Evolutionary conservation across 108 stramenopile genomes (phyloP), one percentile per base, ranked within the genome.

Genomic region (Discostella pseudostelligera): DNA sequence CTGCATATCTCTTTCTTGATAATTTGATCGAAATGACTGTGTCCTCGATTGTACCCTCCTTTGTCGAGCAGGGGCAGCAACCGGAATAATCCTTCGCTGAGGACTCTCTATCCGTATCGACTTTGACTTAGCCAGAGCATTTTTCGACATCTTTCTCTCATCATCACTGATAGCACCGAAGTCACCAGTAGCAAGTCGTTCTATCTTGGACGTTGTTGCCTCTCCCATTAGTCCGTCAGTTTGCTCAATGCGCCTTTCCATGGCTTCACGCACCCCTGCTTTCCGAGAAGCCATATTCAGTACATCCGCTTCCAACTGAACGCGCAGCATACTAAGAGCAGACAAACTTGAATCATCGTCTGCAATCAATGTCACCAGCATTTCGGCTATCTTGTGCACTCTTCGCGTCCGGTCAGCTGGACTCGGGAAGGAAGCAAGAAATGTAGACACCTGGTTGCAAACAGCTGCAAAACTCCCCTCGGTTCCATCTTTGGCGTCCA

Each of bases 391-490:
- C 7, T 71, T 65, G 50, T 71, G 59, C 8, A 81, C 70, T 43
- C 80, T 59, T 51, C 74, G 68, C 20, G 81, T 82, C 40, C 86
- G 72, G 24, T 92, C 86, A 35, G 78, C 81, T 29, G 78, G 62
- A 70, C 74, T 72, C 10, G 58, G 36, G 42, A 82, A 76, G 8
- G 64, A 63, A 10, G 90, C 74, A 7, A 88, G 62, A 47, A 88
- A 92, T n/a, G 54, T 62, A 35, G 86, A 86, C 3, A 88, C 62
- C 8, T 75, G 62, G 16, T 92, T 84, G 45, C 87, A 84, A 13
- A 84, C 49, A 11, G 62, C 64, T 12, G 76, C 24, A 44, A 91
- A 85, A 28, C 74, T 75, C 0, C 72, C 64, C 17, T 37, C 35
- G 0, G 42, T 63, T 35, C 70, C 73, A 37, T 50, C 56, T 25